These are phyloP conservation scores for Phymatotrichopsis omnivora DNA, from an alignment of 2,329 filamentous ascomycete genomes.

Conservation along the genomic window DNA sequence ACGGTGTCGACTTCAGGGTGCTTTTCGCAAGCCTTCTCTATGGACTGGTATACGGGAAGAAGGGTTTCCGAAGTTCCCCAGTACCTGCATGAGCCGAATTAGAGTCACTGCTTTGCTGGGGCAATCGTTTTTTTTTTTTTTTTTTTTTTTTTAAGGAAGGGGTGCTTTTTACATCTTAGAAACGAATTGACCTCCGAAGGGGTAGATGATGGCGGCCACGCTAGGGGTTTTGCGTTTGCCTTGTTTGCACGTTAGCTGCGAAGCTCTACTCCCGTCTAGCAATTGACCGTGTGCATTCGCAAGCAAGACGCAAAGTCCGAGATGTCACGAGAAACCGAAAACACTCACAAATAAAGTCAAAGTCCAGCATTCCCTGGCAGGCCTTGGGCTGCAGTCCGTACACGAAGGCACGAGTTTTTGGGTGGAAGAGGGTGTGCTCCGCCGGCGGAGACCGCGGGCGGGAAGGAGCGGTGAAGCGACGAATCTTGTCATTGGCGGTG, in stretches of 20 bases:
- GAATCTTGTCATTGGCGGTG: conserved; percentile 93
- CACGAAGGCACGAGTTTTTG: conserved; percentile 99
- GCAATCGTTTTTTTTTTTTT: too few species aligned
- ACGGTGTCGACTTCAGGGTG: conserved; percentile 85
- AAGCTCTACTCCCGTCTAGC: too few species aligned
- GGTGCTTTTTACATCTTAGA: conserved; percentile 72
- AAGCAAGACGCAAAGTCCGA: too few species aligned
- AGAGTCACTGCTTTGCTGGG: conserved; percentile 6
- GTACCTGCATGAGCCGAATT: conserved; percentile 48
- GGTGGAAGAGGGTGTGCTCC: conserved; percentile 88
- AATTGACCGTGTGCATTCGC: too few species aligned
- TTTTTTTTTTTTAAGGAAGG: too few species aligned
- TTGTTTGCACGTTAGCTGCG: too few species aligned
- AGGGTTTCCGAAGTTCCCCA: conserved; percentile 99
- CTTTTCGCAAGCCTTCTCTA: conserved; percentile 87
- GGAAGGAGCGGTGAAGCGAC: conserved; percentile 87
- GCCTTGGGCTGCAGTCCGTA: conserved; percentile 96
- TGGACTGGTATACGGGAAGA: conserved; percentile 93
- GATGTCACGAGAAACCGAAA: not conserved
- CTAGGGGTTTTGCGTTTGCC: conserved; percentile 88
- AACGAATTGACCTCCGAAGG: conserved; percentile 98
- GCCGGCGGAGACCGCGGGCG: conserved; percentile 81
- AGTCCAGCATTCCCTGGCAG: conserved; percentile 91
- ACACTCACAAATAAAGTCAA: conserved; percentile 84
- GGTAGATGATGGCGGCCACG: conserved; percentile 98